Percentiles rank a stretch among this genome's conserved stretches.
phyloP scores from a whole-genome alignment of 2,329 filamentous ascomycete genomes.

The Beauveria pseudobassiana region DNA sequence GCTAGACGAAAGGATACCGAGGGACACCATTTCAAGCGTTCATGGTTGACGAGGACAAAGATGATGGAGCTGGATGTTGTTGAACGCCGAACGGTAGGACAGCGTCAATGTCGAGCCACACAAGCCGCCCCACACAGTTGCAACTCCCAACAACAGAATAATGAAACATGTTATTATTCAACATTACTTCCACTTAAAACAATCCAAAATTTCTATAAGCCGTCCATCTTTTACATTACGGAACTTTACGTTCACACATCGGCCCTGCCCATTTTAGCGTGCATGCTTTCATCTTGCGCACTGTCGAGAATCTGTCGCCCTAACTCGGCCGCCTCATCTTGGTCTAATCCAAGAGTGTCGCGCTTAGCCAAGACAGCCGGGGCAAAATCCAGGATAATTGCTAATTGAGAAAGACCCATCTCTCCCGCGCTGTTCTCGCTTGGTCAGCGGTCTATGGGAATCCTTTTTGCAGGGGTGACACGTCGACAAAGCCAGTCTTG shows the following conservation, averaged over 20 bases:
- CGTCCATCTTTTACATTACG: background rate
- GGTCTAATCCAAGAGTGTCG: slow-evolving; percentile 25
- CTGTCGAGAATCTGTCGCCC: slow-evolving; percentile 24
- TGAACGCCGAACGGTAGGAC: background rate
- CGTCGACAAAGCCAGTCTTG: slow-evolving; percentile 27
- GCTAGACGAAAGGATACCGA: slow-evolving; percentile 38
- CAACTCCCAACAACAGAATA: background rate
- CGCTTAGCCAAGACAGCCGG: slow-evolving; percentile 26
- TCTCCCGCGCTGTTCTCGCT: slow-evolving; percentile 26
- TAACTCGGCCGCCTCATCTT: slow-evolving; percentile 26
- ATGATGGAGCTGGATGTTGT: background rate
- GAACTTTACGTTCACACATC: slow-evolving; percentile 33
- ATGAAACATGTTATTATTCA: background rate
- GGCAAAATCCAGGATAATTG: slow-evolving; percentile 28
- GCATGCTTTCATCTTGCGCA: slow-evolving; percentile 25
- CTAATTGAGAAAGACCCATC: slow-evolving; percentile 30
- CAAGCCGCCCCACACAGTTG: background rate
- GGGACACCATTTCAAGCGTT: slow-evolving; percentile 41
- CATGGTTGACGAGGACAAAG: slow-evolving; percentile 22
- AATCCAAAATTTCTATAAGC: slow-evolving; percentile 14
- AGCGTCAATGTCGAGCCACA: background rate
- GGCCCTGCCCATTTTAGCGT: slow-evolving; percentile 28
- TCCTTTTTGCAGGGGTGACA: slow-evolving; percentile 18
- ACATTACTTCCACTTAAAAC: background rate
- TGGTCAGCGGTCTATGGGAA: slow-evolving; percentile 33